Evolutionary conservation across 352 stramenopile species (phyloP).

Genomic region (Stramenopiles sp.): DNA sequence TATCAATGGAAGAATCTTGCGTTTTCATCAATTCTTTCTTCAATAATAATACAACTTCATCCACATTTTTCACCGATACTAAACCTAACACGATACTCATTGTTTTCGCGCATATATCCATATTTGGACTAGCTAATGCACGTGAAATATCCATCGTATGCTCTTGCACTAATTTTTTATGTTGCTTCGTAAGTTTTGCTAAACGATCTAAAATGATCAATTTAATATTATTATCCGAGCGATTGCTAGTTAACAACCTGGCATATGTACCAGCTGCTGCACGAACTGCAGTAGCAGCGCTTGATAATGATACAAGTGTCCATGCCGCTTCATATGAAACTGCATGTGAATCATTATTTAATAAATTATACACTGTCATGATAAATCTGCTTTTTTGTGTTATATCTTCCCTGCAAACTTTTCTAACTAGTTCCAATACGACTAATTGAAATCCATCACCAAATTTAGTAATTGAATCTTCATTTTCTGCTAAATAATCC

Average conservation of each 20-base stretch:
- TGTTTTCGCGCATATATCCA: slow-evolving; percentile 95
- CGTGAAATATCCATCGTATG: slow-evolving; percentile 98
- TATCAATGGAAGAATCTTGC: slow-evolving; percentile 20
- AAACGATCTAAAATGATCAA: slow-evolving; percentile 96
- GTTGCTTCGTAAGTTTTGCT: slow-evolving; percentile 84
- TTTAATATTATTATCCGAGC: slow-evolving; percentile 99
- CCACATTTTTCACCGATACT: slow-evolving; percentile 88
- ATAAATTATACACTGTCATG: slow-evolving; percentile 87
- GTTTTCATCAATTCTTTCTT: slow-evolving; percentile 71
- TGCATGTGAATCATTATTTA: slow-evolving; percentile 66
- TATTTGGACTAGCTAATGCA: slow-evolving; percentile 80
- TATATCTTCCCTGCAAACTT: slow-evolving; percentile 90
- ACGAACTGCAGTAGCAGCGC: slow-evolving; percentile 87
- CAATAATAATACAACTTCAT: slow-evolving; percentile 75
- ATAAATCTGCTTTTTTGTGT: slow-evolving; percentile 97
- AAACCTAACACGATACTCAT: slow-evolving; percentile 93
- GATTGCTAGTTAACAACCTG: slow-evolving; percentile 73
- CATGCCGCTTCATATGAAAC: slow-evolving; percentile 95
- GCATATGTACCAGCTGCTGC: slow-evolving; percentile 90
- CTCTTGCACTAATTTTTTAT: slow-evolving; percentile 84
- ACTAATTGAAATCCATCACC: slow-evolving; percentile 96
- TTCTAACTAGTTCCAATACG: slow-evolving; percentile 93
- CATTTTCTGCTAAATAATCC: slow-evolving; percentile 45
- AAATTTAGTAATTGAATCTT: slow-evolving; percentile 36
- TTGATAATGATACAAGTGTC: slow-evolving; percentile 93